These are phyloP conservation scores for Cytauxzoon felis DNA, from an alignment of 169 alveolate species.

Conservation along the genomic window DNA sequence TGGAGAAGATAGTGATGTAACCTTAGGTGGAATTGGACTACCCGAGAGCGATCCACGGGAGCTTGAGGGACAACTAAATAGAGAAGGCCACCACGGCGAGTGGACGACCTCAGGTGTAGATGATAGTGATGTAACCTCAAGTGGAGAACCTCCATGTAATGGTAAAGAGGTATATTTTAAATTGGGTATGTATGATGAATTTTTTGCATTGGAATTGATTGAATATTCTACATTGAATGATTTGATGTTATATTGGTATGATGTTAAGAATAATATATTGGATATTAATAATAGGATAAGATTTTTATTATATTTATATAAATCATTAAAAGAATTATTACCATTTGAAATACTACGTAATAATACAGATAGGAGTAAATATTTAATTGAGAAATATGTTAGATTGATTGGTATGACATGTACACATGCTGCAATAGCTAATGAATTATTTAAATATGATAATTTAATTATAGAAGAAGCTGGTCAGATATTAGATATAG, in stretches of 20 bases:
- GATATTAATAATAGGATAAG: constrained; percentile 21
- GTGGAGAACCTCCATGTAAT: not conserved
- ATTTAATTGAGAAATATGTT: constrained; percentile 85
- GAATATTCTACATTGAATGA: constrained; percentile 3
- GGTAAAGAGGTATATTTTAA: not conserved
- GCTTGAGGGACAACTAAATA: no score
- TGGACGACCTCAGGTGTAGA: constrained; percentile 10
- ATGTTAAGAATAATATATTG: constrained; percentile 27
- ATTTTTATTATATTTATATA: constrained; percentile 55
- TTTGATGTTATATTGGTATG: not conserved
- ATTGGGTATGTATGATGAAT: not conserved
- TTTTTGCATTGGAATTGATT: constrained; percentile 1
- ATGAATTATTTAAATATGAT: constrained; percentile 77
- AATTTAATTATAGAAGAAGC: constrained; percentile 85
- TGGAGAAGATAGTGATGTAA: no score
- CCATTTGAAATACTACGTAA: constrained; percentile 90
- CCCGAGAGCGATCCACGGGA: no score
- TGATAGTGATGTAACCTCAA: not conserved
- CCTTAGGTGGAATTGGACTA: no score
- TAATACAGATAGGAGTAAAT: constrained; percentile 86
- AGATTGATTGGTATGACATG: constrained; percentile 93
- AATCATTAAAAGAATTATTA: constrained; percentile 76
- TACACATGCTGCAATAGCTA: constrained; percentile 91
- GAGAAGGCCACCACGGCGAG: no score
- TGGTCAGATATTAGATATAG: constrained; percentile 86